Percentiles rank a stretch among this genome's conserved stretches.
phyloP scores from a whole-genome alignment of 2,329 filamentous ascomycete species.

The Fusarium denticulatum region DNA sequence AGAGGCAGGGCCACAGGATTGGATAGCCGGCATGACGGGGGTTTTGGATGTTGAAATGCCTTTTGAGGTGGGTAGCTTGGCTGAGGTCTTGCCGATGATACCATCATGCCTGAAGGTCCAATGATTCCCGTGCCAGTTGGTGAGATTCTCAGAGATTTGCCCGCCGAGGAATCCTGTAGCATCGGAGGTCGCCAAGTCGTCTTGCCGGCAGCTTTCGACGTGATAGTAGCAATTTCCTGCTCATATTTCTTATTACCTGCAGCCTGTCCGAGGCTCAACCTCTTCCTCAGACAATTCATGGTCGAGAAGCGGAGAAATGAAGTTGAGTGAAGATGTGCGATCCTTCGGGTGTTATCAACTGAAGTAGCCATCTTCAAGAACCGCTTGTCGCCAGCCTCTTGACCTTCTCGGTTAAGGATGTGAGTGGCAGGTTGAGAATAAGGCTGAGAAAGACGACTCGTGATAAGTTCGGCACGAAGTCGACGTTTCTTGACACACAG shows the following conservation, averaged over 20 bases:
- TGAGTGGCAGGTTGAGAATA: conserved; percentile 76
- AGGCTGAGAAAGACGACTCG: conserved; percentile 74
- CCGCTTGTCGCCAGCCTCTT: conserved; percentile 56
- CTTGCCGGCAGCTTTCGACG: conserved; percentile 31
- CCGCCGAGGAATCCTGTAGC: conserved; percentile 33
- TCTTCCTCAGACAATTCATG: conserved; percentile 67
- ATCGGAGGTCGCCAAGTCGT: conserved; percentile 38
- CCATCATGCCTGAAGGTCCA: conserved; percentile 7
- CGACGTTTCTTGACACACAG: conserved; percentile 73
- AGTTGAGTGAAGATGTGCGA: conserved; percentile 58
- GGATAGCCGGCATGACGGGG: conserved; percentile 42
- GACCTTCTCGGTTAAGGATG: conserved; percentile 69
- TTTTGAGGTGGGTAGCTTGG: conserved; percentile 2
- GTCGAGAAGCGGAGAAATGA: conserved; percentile 72
- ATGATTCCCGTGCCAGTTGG: conserved; percentile 15
- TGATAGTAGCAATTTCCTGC: conserved; percentile 35
- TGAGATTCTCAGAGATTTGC: conserved; percentile 29
- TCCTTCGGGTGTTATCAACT: conserved; percentile 49
- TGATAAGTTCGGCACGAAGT: conserved; percentile 70
- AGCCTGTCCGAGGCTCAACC: conserved; percentile 49
- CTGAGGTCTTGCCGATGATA: conserved; percentile 12
- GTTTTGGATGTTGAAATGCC: conserved; percentile 26
- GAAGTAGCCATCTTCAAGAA: conserved; percentile 60
- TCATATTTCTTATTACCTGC: conserved; percentile 46
- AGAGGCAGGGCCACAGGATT: conserved; percentile 45